phyloP scores from a whole-genome alignment of 208 protist genomes.

The Naegleria lovaniensis region DNA sequence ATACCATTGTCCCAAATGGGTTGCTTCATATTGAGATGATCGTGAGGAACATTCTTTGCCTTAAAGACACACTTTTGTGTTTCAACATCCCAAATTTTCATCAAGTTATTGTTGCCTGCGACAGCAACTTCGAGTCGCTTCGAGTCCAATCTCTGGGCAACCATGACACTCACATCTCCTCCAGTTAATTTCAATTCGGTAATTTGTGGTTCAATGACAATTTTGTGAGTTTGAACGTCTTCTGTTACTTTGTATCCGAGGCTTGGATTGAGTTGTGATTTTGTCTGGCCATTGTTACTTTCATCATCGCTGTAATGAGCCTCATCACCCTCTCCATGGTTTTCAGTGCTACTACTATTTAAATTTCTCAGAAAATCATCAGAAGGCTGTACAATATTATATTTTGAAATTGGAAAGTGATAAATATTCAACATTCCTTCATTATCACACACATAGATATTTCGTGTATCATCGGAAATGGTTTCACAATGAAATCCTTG shows the following conservation, averaged over 20 bases:
- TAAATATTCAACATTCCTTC: slow-evolving; percentile 10
- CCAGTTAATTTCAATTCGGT: neutral
- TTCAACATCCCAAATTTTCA: slow-evolving; percentile 8
- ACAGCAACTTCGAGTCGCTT: neutral
- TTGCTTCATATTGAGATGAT: neutral
- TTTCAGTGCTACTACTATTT: neutral
- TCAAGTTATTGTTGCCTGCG: neutral
- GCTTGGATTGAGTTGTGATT: neutral
- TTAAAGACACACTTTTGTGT: slow-evolving; percentile 17
- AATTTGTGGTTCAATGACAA: neutral
- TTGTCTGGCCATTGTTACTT: neutral
- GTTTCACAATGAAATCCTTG: slow-evolving; percentile 14
- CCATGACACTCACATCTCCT: neutral
- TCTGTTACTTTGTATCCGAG: neutral
- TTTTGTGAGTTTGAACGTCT: neutral
- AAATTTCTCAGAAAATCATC: neutral
- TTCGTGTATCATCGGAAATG: neutral
- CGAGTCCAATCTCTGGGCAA: neutral
- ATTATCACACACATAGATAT: slow-evolving; percentile 9
- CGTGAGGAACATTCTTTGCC: slow-evolving; percentile 13
- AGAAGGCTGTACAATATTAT: neutral
- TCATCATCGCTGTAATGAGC: neutral
- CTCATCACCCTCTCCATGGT: neutral
- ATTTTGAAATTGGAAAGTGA: slow-evolving; percentile 1
- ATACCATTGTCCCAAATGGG: slow-evolving; percentile 11